Evolutionary conservation across 768 basidiomycete species (phyloP), one percentile per base, ranked within the genome.

Genomic region (Lactifluus hygrophoroides): DNA sequence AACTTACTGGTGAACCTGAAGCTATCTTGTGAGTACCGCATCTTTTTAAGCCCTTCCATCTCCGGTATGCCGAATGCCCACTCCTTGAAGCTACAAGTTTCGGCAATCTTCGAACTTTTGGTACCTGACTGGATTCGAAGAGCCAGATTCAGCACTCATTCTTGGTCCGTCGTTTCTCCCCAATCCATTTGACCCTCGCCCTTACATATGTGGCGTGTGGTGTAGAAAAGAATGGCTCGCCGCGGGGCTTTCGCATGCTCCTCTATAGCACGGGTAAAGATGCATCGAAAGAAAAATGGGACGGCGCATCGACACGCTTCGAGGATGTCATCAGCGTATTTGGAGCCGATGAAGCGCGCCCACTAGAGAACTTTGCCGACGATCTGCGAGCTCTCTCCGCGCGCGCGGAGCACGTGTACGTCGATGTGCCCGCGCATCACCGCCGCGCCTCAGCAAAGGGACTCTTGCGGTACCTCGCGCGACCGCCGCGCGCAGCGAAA

Each of bases 121-220:
- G 88, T 98, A 99, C 70, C 76, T 99, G 14, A 96, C 96, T 0
- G 96, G 96, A 11, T 96, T 96, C 66, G 83, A 92, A 57, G 95
- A 98, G 68, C 90, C 94, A 1, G 88, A 95, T 56, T 82, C 95
- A 17, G 94, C 90, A 0, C 75, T 98, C 43, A 77, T 97, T 38
- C 77, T 99, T 46, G 84, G 92, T 90, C 50, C 37, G 76, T 56
- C 47, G 4, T 50, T 5, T 58, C 32, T 7, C 28, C 16, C 9
- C 25, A 3, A 14, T 11, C 7, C 51, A 34, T 23, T 28, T 27
- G 51, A 13, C 27, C 17, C 37, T 32, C 34, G 51, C 27, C 16
- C 32, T 10, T 5, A 32, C 32, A 10, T 32, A 32, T 32, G 32
- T 32, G 10, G 32, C 32, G 32, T 10, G 32, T 5, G 5, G 10